A percentile compares a stretch with the other conserved stretches of the same genome.
These are phyloP conservation scores for Ganoderma resinaceum DNA, from an alignment of 1,284 basidiomycete genomes.

Conservation along the genomic window DNA sequence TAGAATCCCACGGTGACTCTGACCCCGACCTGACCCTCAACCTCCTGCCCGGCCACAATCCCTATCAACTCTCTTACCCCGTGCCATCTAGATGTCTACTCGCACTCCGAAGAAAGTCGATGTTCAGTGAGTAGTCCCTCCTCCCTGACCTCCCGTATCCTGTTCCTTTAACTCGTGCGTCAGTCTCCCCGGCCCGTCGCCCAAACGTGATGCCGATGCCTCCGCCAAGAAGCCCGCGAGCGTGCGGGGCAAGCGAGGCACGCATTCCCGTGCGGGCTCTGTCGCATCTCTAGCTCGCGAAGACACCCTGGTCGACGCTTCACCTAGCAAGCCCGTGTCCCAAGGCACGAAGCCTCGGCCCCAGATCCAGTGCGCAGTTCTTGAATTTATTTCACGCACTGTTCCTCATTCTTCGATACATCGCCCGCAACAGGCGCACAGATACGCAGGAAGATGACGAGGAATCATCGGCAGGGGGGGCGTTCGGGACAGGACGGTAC, in stretches of 20 bases:
- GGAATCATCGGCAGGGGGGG: constrained; percentile 29
- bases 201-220: constrained; percentile 25
- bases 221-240: constrained; percentile 31
- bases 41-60: background rate
- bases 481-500: constrained; percentile 40
- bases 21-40: background rate
- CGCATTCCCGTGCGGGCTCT: constrained; percentile 25
- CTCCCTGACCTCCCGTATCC: background rate
- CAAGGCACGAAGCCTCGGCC: constrained; percentile 21
- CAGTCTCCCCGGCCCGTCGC: constrained; percentile 35
- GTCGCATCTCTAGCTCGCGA: constrained; percentile 27
- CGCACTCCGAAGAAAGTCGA: constrained; percentile 47
- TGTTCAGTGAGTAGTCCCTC: constrained; percentile 46
- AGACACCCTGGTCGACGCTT: constrained; percentile 25
- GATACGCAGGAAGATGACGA: constrained; percentile 32
- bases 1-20: constrained; percentile 13
- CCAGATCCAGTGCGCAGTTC: constrained; percentile 16
- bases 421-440: constrained; percentile 15
- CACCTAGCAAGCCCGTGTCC: constrained; percentile 23
- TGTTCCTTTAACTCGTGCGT: constrained; percentile 1
- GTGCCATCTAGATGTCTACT: constrained; percentile 22
- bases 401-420: background rate
- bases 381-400: no score
- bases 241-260: constrained; percentile 18
- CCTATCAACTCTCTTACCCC: constrained; percentile 3